Conservation (phyloP, 2,329 filamentous ascomycete genomes). For the Fusarium domesticum region DNA sequence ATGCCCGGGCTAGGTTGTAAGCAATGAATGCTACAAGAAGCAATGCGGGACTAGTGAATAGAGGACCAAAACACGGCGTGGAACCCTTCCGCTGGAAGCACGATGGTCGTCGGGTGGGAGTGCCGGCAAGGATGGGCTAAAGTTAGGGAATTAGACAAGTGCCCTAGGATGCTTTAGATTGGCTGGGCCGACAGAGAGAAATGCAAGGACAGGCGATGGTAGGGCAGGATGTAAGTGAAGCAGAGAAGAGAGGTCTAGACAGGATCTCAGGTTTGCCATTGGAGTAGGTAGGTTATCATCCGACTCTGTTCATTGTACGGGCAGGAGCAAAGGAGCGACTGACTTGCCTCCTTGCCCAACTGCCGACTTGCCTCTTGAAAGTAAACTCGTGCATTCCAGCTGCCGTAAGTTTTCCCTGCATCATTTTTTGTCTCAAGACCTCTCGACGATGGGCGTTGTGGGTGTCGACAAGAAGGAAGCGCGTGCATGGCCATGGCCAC, state of each 20-base stretch:
- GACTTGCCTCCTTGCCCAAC: background rate
- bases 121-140: conserved; percentile 4
- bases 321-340: background rate
- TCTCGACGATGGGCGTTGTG: background rate
- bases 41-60: conserved; percentile 17
- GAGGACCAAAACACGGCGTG: background rate
- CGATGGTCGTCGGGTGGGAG: conserved; percentile 3
- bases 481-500: background rate
- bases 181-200: conserved; percentile 5
- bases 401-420: too few relatives aligned
- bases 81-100: background rate
- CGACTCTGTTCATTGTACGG: background rate
- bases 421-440: too few relatives aligned
- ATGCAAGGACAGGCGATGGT: background rate
- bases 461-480: background rate
- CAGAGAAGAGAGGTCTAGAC: background rate
- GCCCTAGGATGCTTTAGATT: conserved; percentile 15
- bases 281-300: background rate
- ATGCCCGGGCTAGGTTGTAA: conserved; percentile 21
- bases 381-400: background rate
- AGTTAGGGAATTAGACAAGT: conserved; percentile 10
- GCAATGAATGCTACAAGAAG: conserved; percentile 12
- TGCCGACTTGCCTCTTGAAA: background rate
- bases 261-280: background rate
- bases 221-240: conserved; percentile 1